Conservation (phyloP, 768 basidiomycete species). For the Multifurca ochricompacta region DNA sequence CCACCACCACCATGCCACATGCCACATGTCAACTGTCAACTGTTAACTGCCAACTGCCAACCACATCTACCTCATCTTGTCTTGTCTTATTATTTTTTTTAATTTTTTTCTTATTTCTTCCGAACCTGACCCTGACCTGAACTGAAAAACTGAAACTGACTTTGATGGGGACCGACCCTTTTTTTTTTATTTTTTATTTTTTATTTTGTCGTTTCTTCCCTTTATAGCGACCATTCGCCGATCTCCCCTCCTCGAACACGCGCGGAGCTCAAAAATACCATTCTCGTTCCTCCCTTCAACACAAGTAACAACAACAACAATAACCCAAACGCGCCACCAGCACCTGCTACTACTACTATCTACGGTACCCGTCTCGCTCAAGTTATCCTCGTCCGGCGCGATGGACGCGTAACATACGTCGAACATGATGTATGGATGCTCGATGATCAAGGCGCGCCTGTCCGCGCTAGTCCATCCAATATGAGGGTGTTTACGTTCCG, state of each 20-base stretch:
- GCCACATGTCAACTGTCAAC: too few species aligned
- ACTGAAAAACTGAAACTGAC: too few species aligned
- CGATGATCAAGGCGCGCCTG: slow-evolving; percentile 32
- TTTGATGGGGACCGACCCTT: too few species aligned
- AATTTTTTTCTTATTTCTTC: too few species aligned
- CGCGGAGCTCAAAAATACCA: slow-evolving; percentile 51
- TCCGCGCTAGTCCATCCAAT: slow-evolving; percentile 33
- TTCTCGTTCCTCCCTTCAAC: slow-evolving; percentile 50
- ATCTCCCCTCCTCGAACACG: slow-evolving; percentile 36
- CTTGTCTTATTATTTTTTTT: too few species aligned
- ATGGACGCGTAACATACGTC: slow-evolving; percentile 54
- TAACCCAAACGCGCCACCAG: slow-evolving; percentile 1
- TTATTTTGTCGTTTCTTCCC: too few species aligned
- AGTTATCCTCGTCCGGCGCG: slow-evolving; percentile 54
- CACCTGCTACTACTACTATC: too few species aligned
- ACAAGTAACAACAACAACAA: slow-evolving; percentile 22
- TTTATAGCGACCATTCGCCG: neutral
- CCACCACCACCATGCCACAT: too few species aligned
- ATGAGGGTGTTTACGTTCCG: slow-evolving; percentile 49
- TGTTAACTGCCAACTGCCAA: too few species aligned
- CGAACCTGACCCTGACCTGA: too few species aligned
- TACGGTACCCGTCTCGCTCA: slow-evolving; percentile 74
- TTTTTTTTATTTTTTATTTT: neutral
- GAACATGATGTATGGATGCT: slow-evolving; percentile 65
- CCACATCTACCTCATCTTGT: too few species aligned